Base-by-base conservation (phyloP, 2,329 filamentous ascomycete species). In the Monilinia polystroma region DNA sequence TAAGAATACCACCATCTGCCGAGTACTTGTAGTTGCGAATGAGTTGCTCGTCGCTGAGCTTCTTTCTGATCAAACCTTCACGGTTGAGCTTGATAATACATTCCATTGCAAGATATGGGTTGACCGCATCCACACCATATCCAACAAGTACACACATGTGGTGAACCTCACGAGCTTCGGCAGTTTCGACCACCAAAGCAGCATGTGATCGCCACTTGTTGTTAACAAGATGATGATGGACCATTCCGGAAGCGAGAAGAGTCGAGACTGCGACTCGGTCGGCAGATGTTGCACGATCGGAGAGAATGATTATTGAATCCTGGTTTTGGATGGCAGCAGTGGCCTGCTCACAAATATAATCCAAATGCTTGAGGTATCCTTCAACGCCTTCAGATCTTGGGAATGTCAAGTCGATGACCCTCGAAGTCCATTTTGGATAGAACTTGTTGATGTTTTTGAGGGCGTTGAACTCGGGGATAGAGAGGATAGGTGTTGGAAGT, bases 61-160 rank as follows among this genome's bases (percentile, higher is more conserved):
- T 90, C 85, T 96, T 97, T 78, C 93, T 90, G 78, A 97, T 96
- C 70, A 97, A 82, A 63, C 91, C 91, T 80, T 98, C 93, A 59
- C 92, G 90, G 82, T 96, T 93, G 80, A 98, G 90, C 88, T 97
- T 98, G 73, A 97, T 82, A 74, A 98, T 96, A 76, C 93, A 97
- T 81, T 98, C 94, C 82, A 97, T 91, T 20, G 94, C 91, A 60
- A 97, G 88, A 79, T 97, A 97, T 26, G 94, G 94, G 82, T 95
- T 96, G 77, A 98, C 88, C 59, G 90, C 94, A 80, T 98, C 94
- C 66, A 90, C 93, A 81, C 94, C 94, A 75, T 98, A 98, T 65
- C 94, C 94, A 68, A 98, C 86, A 54, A 97, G 85, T n/a, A 98
- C 94, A 81, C 92, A 97, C 92, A 97, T 96, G 81, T 98, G 94